Base-by-base conservation (phyloP, 2,329 filamentous ascomycete species). In the Diaporthe ampelina region DNA sequence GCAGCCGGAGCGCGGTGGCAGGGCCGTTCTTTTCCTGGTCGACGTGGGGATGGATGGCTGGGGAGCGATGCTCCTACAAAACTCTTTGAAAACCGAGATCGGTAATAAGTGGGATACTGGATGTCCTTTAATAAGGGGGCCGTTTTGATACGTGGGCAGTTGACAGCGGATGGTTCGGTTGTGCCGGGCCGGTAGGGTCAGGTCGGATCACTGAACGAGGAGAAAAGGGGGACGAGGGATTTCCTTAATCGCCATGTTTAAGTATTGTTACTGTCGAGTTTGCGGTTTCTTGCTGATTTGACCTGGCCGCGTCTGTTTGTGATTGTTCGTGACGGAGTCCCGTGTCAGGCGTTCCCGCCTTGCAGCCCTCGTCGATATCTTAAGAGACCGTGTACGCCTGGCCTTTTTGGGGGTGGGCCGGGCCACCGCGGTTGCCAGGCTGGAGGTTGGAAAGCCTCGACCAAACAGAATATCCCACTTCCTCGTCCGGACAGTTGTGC, bases 171-270 rank as follows among this genome's bases (percentile, higher is more conserved):
- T 59, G 52, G 52, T 50, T 56, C 56, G 61, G 26, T 73, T 68
- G 72, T 73, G 63, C 54, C 50, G 63, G 65, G 65, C 65, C 35
- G 54, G 65, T 73, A 54, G 56, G 72, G 72, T 56, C 63, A 57
- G 72, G 72, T 59, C 40, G 52, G 61, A 68, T 43, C 54, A 58
- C 17, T 70, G 17, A 59, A 54, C 13, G 50, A 57, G 54, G 50
- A 67, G 54, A 61, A 73, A 73, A 70, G 54, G 29, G 48, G 71
- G 69, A 37, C 40, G 56, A 48, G 57, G 57, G 57, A 48, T 69
- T 73, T 70, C 59, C 72, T 69, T 73, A 73, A 73, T 73, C 68
- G 72, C 65, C 68, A 69, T 73, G 72, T 73, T 73, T 73, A 73
- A 73, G 72, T 73, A 73, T 73, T 70, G 61, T 73, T 73, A 73